Conservation (phyloP, 2,329 filamentous ascomycete species). For the Fusarium tricinctum region DNA sequence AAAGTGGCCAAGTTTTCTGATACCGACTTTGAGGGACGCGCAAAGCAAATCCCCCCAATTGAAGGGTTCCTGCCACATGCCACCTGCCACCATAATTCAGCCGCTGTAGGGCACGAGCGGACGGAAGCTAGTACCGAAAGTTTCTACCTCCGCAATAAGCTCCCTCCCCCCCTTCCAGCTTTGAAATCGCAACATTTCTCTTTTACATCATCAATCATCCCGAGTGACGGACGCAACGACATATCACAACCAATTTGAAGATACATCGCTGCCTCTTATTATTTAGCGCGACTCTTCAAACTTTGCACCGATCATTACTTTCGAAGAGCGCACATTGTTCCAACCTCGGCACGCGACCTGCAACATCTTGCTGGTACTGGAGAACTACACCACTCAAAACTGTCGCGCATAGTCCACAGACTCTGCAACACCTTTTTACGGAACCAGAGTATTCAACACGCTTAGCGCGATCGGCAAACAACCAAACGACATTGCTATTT, state of each 20-base stretch:
- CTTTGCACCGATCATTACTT: background rate
- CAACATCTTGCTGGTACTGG: conserved; percentile 27
- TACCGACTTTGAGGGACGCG: background rate
- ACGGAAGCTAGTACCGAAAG: conserved; percentile 42
- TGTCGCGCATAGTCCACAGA: conserved; percentile 21
- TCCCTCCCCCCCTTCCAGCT: conserved; percentile 36
- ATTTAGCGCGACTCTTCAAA: background rate
- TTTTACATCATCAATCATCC: conserved; percentile 45
- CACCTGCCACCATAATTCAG: conserved; percentile 39
- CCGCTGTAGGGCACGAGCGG: conserved; percentile 35
- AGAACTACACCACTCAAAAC: conserved; percentile 11
- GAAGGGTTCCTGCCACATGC: conserved; percentile 31
- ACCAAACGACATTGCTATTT: conserved; percentile 2
- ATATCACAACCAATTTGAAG: background rate
- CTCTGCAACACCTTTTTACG: background rate
- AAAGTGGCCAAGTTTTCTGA: background rate
- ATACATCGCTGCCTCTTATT: background rate
- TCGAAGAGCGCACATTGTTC: conserved; percentile 14
- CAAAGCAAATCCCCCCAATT: conserved; percentile 15
- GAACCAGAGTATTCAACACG: background rate
- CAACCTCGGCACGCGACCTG: conserved; percentile 36
- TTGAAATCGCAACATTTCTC: conserved; percentile 27
- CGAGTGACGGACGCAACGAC: conserved; percentile 10
- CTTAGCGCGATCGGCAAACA: background rate
- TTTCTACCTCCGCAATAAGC: conserved; percentile 42